Evolutionary conservation across 768 basidiomycete species (phyloP).

Genomic region (Termitomyces sp.): DNA sequence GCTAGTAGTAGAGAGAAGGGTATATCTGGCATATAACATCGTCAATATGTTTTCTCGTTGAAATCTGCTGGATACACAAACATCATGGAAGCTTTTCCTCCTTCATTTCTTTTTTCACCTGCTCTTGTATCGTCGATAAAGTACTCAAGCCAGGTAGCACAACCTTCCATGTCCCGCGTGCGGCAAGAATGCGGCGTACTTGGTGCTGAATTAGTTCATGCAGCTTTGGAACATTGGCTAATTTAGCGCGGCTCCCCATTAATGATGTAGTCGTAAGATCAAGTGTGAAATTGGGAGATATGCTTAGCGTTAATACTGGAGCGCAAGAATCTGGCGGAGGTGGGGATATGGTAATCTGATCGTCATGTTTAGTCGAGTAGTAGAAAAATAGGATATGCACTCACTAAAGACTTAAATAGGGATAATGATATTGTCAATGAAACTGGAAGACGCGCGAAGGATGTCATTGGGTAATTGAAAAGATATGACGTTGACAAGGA

Average conservation of each 20-base stretch:
- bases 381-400: constrained; percentile 12
- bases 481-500: constrained; percentile 79
- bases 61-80: constrained; percentile 1
- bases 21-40: not conserved
- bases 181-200: constrained; percentile 59
- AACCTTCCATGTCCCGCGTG: constrained; percentile 61
- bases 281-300: constrained; percentile 84
- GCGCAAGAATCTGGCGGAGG: constrained; percentile 48
- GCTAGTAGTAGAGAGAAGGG: not conserved
- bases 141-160: constrained; percentile 58
- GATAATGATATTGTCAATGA: constrained; percentile 77
- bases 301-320: constrained; percentile 62
- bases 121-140: constrained; percentile 26
- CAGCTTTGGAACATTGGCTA: constrained; percentile 95
- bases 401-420: constrained; percentile 63
- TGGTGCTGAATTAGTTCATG: constrained; percentile 92
- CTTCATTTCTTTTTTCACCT: constrained; percentile 28
- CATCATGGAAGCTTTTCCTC: constrained; percentile 17
- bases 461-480: constrained; percentile 81
- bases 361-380: not conserved
- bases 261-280: constrained; percentile 85
- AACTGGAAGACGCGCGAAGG: constrained; percentile 78
- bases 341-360: constrained; percentile 58
- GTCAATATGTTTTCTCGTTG: not conserved
- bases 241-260: constrained; percentile 94